phyloP scores from a whole-genome alignment of 768 basidiomycete species.

The Tulasnella sp. region DNA sequence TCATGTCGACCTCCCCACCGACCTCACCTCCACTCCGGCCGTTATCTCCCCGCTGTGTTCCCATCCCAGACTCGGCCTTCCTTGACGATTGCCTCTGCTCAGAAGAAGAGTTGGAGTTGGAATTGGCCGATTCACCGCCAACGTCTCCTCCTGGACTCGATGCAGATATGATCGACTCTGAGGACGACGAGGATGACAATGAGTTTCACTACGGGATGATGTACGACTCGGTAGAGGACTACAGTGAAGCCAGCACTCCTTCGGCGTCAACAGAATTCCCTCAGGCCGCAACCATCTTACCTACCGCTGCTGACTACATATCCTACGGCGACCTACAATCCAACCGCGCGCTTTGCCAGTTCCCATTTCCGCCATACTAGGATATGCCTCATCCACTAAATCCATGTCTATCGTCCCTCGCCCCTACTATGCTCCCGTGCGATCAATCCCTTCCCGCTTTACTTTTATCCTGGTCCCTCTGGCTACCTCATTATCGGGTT shows the following conservation, averaged over 20 bases:
- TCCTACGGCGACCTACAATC: slow-evolving; percentile 7
- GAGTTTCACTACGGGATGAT: no score
- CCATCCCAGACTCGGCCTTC: neutral
- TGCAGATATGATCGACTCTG: slow-evolving; percentile 3
- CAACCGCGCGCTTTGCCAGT: neutral
- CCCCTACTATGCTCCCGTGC: neutral
- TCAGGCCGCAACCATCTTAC: neutral
- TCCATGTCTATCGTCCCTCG: neutral
- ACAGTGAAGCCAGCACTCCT: slow-evolving; percentile 2
- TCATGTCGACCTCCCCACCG: neutral
- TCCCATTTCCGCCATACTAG: neutral
- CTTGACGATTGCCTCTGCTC: neutral
- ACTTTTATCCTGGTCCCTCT: neutral
- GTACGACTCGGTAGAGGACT: neutral
- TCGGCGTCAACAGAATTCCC: slow-evolving; percentile 4
- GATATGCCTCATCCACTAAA: neutral
- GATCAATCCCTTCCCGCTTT: neutral
- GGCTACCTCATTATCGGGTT: neutral
- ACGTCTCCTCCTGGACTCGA: slow-evolving; percentile 13
- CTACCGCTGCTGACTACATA: neutral
- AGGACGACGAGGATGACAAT: slow-evolving; percentile 10
- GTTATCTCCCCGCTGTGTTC: neutral
- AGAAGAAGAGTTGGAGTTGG: neutral
- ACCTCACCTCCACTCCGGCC: neutral
- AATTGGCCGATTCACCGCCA: neutral